These are phyloP conservation scores for Flaveria sonorensis DNA, from an alignment of 129 eudicot species.

Conservation along the genomic window DNA sequence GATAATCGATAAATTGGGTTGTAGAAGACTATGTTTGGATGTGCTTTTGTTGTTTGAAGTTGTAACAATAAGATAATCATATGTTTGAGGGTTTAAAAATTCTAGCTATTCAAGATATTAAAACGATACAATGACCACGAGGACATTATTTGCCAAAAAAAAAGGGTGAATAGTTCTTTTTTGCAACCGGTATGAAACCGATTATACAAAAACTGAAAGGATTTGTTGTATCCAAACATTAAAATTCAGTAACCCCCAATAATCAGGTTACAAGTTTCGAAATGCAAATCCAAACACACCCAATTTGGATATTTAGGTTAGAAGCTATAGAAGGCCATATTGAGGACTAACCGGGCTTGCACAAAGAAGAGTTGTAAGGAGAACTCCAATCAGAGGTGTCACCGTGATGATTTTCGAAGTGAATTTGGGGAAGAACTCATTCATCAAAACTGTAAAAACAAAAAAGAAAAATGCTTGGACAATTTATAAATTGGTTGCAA, in stretches of 20 bases:
- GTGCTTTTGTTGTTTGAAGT: neutral
- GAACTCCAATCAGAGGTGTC: constrained; percentile 93
- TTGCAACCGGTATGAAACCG: neutral
- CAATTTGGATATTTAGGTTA: neutral
- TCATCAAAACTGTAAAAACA: constrained; percentile 67
- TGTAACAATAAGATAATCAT: neutral
- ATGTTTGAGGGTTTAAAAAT: neutral
- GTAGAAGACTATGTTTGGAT: neutral
- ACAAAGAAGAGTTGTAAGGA: constrained; percentile 94
- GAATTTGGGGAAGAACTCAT: constrained; percentile 91
- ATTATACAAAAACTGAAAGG: neutral
- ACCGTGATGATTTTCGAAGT: constrained; percentile 85
- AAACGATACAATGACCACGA: neutral
- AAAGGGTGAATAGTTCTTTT: neutral
- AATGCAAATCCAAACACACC: neutral
- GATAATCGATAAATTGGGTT: neutral
- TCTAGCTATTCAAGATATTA: neutral
- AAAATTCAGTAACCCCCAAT: neutral
- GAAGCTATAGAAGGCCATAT: neutral
- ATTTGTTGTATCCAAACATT: neutral
- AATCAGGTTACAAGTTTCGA: neutral
- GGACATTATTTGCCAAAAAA: neutral
- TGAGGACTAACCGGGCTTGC: constrained; percentile 94
- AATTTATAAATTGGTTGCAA: neutral
- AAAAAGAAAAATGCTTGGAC: constrained; percentile 4